Percentiles rank a stretch among this genome's conserved stretches.
Evolutionary conservation across 148 eudicot species (phyloP).

Genomic region (Rhododendron simsii): DNA sequence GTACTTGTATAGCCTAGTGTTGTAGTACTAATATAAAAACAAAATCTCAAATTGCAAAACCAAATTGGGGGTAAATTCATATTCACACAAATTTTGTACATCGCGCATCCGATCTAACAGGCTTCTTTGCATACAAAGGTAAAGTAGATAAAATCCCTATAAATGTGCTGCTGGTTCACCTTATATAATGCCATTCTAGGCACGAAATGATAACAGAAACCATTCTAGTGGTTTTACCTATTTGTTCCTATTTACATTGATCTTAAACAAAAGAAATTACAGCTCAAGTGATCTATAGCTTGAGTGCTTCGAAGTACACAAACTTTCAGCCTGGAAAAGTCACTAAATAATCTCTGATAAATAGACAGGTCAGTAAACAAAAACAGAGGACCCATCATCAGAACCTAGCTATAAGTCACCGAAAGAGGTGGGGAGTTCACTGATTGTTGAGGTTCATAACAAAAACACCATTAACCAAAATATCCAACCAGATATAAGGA

Average conservation of each 20-base stretch:
- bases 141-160: not conserved
- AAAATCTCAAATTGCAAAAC: not conserved
- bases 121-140: not conserved
- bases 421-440: not conserved
- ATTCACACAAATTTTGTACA: not conserved
- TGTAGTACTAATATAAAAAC: not conserved
- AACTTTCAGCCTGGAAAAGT: not conserved
- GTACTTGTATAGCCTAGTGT: not conserved
- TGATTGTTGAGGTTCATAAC: not conserved
- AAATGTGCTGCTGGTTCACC: not conserved
- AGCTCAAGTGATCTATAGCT: not conserved
- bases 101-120: not conserved
- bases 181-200: not conserved
- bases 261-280: not conserved
- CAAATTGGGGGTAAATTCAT: not conserved
- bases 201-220: not conserved
- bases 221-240: not conserved
- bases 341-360: not conserved
- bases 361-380: not conserved
- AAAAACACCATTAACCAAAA: not conserved
- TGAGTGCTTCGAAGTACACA: not conserved
- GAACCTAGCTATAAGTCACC: constrained; percentile 2
- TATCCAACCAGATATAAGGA: not conserved
- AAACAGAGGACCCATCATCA: not conserved
- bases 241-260: not conserved